A percentile compares a stretch with the other conserved stretches of the same genome.
These are phyloP conservation scores for Penicillium sp. DNA, from an alignment of 2,329 filamentous ascomycete genomes.

Conservation along the genomic window DNA sequence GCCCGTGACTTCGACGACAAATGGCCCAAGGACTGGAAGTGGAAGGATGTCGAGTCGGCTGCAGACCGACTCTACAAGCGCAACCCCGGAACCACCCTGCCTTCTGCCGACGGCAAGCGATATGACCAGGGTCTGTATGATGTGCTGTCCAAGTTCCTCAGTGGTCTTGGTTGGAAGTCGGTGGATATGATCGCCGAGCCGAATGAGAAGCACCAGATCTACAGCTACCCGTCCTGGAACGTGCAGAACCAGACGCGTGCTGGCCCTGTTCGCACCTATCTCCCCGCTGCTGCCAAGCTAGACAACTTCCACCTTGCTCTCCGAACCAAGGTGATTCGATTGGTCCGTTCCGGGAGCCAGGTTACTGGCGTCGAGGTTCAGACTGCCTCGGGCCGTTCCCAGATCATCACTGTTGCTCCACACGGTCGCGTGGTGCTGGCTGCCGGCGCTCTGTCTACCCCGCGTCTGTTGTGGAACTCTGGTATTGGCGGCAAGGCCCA, in stretches of 20 bases:
- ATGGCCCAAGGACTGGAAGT: conserved; percentile 70
- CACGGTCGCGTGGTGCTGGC: conserved; percentile 66
- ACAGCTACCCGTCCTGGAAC: conserved; percentile 65
- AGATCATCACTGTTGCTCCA: conserved; percentile 60
- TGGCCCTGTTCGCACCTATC: conserved; percentile 69
- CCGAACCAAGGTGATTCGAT: conserved; percentile 63
- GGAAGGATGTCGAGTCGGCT: conserved; percentile 58
- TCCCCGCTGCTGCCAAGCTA: conserved; percentile 58
- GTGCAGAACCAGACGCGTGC: conserved; percentile 64
- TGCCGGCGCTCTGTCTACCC: conserved; percentile 66
- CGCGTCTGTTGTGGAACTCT: conserved; percentile 66
- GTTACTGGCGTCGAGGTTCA: conserved; percentile 53
- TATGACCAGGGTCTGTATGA: conserved; percentile 68
- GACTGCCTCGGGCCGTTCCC: conserved; percentile 42
- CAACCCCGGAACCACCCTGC: conserved; percentile 67
- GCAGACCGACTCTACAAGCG: conserved; percentile 62
- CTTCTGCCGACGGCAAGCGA: conserved; percentile 63
- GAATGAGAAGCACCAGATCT: conserved; percentile 63
- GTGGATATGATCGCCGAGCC: conserved; percentile 60
- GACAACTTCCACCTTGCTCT: conserved; percentile 66
- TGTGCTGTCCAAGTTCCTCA: conserved; percentile 59
- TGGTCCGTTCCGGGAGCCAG: conserved; percentile 61
- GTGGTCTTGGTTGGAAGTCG: conserved; percentile 59
- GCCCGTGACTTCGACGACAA: conserved; percentile 67
- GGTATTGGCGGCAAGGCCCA: conserved; percentile 62